A percentile compares a stretch with the other conserved stretches of the same genome.
These are phyloP conservation scores for Coriaria nepalensis DNA, from an alignment of 306 rosid genomes.

Conservation along the genomic window DNA sequence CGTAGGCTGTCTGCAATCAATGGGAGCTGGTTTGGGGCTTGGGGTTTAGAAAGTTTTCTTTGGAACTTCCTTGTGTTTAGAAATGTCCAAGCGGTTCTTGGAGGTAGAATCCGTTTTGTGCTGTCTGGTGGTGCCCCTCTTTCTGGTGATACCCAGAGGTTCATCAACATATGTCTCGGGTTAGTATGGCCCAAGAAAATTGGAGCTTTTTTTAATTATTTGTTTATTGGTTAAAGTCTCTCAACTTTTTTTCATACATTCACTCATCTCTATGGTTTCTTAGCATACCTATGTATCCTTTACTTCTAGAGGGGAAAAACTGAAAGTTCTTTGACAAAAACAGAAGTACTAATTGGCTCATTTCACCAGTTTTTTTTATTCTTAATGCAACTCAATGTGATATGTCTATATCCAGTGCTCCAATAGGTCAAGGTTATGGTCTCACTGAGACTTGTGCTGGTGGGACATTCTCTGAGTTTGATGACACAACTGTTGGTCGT, in stretches of 20 bases:
- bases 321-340: no score
- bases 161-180: conserved; percentile 96
- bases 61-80: conserved; percentile 76
- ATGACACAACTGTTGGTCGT: conserved; percentile 78
- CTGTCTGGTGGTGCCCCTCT: conserved; percentile 99
- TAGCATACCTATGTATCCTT: no score
- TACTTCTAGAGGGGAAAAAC: no score
- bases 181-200: conserved; percentile 18
- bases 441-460: conserved; percentile 97
- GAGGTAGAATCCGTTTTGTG: conserved; percentile 76
- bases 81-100: conserved; percentile 76
- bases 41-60: conserved; percentile 71
- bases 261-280: no score
- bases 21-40: conserved; percentile 97
- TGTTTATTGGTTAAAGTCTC: no score
- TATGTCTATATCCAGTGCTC: conserved; percentile 45
- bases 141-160: conserved; percentile 81
- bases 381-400: conserved; percentile 16
- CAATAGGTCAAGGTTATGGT: conserved; percentile 96
- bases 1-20: conserved; percentile 74
- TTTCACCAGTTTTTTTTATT: conserved; percentile 1
- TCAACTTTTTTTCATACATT: no score
- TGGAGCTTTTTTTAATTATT: no score
- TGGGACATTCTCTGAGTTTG: conserved; percentile 81
- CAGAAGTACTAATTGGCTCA: no score